Evolutionary conservation across 2,329 filamentous ascomycete genomes (phyloP), one percentile per base, ranked within the genome.

Genomic region (Curvularia hawaiiensis): DNA sequence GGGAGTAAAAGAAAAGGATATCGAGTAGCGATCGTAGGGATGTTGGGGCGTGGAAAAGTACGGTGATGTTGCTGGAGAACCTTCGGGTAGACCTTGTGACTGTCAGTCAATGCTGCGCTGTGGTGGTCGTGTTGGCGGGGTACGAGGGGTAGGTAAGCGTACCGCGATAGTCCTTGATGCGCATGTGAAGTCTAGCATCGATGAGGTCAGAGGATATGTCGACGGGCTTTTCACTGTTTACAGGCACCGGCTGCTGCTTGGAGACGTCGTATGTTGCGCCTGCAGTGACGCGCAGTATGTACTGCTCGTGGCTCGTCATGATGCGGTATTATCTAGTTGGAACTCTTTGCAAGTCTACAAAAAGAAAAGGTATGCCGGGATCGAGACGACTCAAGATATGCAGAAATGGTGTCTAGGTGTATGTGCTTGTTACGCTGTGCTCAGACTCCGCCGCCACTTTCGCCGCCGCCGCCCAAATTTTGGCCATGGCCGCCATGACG

Each of bases 281-380:
- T 1, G 91, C 91, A 0, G 92, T 96, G 54, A 97, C 88, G 64
- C 85, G 86, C 60, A 98, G 83, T 50, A 91, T 84, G 76, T 95
- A 97, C 65, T 90, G 88, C 56, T 72, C 68, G 63, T 76, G 69
- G 58, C 89, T 84, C 18, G 87, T 54, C 59, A 62, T 62, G 28
- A 8, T 24, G 5, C 8, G 12, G 16, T n/a, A n/a, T 20, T 38
- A 8, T 8, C 9, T 6, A 22, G 3, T 47, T n/a, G 10, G 18
- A 3, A 31, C 12, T 33, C 7, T 46, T 4, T 43, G 11, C 4
- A 14, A 18, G 2, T 43, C 3, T 8, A 14, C 14, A 24, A 16
- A 43, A 22, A 43, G 3, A 20, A 18, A 41, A 24, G 24, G 12
- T 16, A 9, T 3, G 8, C 16, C 16, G 18, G n/a, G 11, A 18